Base-by-base conservation (phyloP, 1,139 yeast genomes). In the Scheffersomyces illinoinensis region DNA sequence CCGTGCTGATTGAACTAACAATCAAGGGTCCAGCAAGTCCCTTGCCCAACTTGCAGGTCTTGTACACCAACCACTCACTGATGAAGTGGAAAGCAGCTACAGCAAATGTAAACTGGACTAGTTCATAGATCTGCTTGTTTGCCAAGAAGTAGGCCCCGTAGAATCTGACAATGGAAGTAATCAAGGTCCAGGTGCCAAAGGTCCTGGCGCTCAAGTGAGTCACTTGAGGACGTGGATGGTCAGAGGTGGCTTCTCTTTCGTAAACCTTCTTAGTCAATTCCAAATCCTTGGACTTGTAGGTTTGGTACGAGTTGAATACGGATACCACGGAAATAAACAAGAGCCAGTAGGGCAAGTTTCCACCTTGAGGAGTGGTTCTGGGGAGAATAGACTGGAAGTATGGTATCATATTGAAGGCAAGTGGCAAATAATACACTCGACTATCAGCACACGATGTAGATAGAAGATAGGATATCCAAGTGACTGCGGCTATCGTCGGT, bases 151-250 rank as follows among this genome's bases (percentile, higher is more conserved):
- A 80, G 6, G 99, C 96, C 54, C 97, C 97, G 71, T 91, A 93
- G 64, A 89, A 82, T 71, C 99, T 86, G 55, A 95, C 87, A 52
- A 95, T 81, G 1, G 97, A 86, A 1, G 98, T 89, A 65, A 93
- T 83, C 56, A 93, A 79, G 0, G 99, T 95, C 99, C 99, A 95
- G 0, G 99, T 95, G 43, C 99, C 99, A 74, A 95, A 95, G 0
- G 99, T 95, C 68, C 99, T 85, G 10, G 98, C 97, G 66, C 96
- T 88, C 66, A 95, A 81, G 6, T 83, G 79, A 0, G 97, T 91
- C 20, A 93, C 81, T 59, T 80, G 72, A 12, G 68, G 66, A 19
- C 61, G 58, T 14, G 59, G 58, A 33, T 66, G 77, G 17, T 62
- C 84, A 1, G 75, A 64, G 18, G 96, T 92, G 58, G 87, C 81